Evolutionary conservation across 768 basidiomycete species (phyloP).

Genomic region (Xanthoconium purpureum): DNA sequence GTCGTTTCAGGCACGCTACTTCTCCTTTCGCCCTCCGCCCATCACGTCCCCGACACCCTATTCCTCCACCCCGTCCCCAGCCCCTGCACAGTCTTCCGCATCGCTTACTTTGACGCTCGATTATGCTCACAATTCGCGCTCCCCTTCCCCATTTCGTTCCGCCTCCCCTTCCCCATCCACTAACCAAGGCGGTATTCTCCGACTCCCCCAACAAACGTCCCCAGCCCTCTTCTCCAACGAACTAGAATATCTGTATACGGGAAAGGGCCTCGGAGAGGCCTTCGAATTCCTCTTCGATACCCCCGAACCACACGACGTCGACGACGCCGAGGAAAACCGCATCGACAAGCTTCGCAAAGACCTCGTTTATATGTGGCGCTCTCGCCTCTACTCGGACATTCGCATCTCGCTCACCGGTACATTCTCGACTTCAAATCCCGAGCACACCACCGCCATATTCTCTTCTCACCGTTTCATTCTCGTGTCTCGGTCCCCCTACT

Average conservation of each 20-base stretch:
- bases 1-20: slow-evolving; percentile 86
- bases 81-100: slow-evolving; percentile 57
- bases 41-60: slow-evolving; percentile 48
- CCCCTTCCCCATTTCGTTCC: slow-evolving; percentile 45
- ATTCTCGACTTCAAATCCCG: slow-evolving; percentile 60
- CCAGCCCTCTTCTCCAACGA: slow-evolving; percentile 84
- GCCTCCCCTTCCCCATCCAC: slow-evolving; percentile 48
- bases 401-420: slow-evolving; percentile 74
- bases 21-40: slow-evolving; percentile 67
- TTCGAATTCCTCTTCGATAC: slow-evolving; percentile 85
- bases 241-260: slow-evolving; percentile 93
- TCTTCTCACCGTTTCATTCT: slow-evolving; percentile 93
- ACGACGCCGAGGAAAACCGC: slow-evolving; percentile 51
- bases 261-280: slow-evolving; percentile 81
- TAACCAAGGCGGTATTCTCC: slow-evolving; percentile 45
- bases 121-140: slow-evolving; percentile 38
- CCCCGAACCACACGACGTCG: slow-evolving; percentile 40
- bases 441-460: slow-evolving; percentile 78
- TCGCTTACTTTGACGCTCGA: slow-evolving; percentile 53
- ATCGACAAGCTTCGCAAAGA: slow-evolving; percentile 89
- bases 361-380: slow-evolving; percentile 95
- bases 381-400: slow-evolving; percentile 89
- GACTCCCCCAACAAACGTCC: slow-evolving; percentile 65
- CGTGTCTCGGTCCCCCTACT: slow-evolving; percentile 85
- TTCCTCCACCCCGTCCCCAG: slow-evolving; percentile 46